phyloP scores from a whole-genome alignment of 148 eudicot species.

The Chenopodium quinoa region DNA sequence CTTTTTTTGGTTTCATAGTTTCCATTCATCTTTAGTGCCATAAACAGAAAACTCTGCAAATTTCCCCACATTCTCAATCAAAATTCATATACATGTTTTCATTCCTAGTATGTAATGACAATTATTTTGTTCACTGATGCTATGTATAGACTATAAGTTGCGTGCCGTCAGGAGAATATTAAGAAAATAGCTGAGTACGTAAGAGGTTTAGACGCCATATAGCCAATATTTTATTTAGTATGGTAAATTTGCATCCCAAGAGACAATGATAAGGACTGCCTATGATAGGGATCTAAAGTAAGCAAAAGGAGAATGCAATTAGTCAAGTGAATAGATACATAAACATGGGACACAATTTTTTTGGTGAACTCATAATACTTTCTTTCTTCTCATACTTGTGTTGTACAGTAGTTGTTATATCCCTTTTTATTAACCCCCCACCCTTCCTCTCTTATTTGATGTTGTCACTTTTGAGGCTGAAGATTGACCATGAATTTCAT shows the following conservation, averaged over 20 bases:
- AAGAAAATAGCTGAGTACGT: background rate
- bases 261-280: background rate
- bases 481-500: background rate
- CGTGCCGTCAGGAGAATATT: background rate
- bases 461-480: background rate
- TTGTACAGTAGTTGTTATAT: too few species aligned
- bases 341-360: background rate
- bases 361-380: background rate
- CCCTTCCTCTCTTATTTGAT: background rate
- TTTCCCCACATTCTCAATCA: background rate
- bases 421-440: too few species aligned
- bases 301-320: background rate
- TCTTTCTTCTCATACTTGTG: background rate
- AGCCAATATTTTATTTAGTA: background rate
- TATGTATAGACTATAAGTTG: background rate
- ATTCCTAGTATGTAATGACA: too few species aligned
- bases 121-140: background rate
- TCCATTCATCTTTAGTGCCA: background rate
- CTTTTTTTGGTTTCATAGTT: background rate
- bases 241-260: background rate
- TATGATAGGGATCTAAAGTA: background rate
- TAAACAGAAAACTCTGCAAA: background rate
- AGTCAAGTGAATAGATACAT: background rate
- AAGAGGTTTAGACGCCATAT: background rate
- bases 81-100: background rate